Percentiles rank a stretch among this genome's conserved stretches.
Evolutionary conservation across 139 green algal species (phyloP).

Genomic region (Ettlia oleoabundans): DNA sequence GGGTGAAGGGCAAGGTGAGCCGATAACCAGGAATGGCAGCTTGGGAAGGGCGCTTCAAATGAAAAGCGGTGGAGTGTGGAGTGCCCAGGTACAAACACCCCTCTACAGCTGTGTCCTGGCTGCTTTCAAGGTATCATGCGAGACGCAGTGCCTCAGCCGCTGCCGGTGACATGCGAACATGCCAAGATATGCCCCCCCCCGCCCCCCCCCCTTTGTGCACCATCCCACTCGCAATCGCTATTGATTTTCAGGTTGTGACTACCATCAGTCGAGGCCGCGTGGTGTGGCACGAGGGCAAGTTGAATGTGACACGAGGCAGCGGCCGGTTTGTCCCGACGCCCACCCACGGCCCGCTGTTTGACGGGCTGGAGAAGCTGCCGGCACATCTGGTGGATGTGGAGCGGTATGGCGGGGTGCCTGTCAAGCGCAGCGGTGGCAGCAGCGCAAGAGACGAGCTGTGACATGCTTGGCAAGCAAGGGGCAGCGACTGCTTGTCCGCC

Average conservation of each 20-base stretch:
- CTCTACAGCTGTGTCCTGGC: too few species aligned
- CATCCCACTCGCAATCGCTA: too few species aligned
- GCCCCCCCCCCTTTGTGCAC: too few species aligned
- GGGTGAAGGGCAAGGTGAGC: constrained; percentile 60
- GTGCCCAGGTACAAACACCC: neutral
- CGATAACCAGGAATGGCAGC: neutral
- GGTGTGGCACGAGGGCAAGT: constrained; percentile 82
- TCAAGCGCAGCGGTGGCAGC: neutral
- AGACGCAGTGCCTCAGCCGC: too few species aligned
- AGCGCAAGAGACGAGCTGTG: neutral
- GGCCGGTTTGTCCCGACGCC: constrained; percentile 55
- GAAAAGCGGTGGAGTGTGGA: neutral
- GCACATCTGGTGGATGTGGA: neutral
- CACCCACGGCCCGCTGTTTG: constrained; percentile 28
- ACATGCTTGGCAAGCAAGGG: neutral
- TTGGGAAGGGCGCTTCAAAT: neutral
- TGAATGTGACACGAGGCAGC: constrained; percentile 69
- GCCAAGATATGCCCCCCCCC: too few species aligned
- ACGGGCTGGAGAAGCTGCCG: constrained; percentile 19
- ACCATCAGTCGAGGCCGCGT: constrained; percentile 91
- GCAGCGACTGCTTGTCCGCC: too few species aligned
- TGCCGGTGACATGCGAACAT: too few species aligned
- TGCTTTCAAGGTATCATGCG: too few species aligned
- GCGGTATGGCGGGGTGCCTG: neutral
- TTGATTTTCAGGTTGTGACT: constrained; percentile 80